These are phyloP conservation scores for Neofusicoccum ribis DNA, from an alignment of 2,329 filamentous ascomycete species.

Conservation along the genomic window DNA sequence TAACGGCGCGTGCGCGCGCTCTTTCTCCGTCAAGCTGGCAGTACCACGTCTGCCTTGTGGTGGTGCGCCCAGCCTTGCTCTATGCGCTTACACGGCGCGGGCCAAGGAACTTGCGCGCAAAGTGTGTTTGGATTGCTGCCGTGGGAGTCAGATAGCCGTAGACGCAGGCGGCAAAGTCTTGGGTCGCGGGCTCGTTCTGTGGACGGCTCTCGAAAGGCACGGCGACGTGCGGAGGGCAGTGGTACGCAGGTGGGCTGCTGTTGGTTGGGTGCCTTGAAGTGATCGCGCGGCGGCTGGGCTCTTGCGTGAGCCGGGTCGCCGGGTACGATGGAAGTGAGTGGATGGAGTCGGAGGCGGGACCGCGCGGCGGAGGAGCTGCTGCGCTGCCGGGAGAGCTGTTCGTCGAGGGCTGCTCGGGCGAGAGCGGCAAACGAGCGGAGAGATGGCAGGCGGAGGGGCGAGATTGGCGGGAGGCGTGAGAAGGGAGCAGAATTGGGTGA, in stretches of 20 bases:
- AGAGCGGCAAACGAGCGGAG: neutral
- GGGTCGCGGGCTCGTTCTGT: neutral
- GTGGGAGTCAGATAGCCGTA: neutral
- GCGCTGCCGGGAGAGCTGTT: neutral
- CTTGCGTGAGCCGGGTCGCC: neutral
- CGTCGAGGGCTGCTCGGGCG: neutral
- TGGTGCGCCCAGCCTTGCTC: too few species aligned
- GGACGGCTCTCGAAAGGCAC: neutral
- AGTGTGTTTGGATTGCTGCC: too few species aligned
- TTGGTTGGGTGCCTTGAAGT: neutral
- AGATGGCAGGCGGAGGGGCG: neutral
- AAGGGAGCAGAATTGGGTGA: neutral
- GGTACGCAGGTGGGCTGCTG: neutral
- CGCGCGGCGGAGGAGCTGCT: neutral
- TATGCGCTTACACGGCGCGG: too few species aligned
- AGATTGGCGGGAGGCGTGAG: neutral
- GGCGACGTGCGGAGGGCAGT: neutral
- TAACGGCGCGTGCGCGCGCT: too few species aligned
- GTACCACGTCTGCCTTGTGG: too few species aligned
- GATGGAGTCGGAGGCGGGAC: neutral
- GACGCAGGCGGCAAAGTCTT: neutral
- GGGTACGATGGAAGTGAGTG: constrained; percentile 4
- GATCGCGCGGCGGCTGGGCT: too few species aligned
- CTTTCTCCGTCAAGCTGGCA: too few species aligned
- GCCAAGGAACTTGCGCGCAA: too few species aligned